These are phyloP conservation scores for Deuterostichococcus epilithicus DNA, from an alignment of 139 green algal genomes.

Conservation along the genomic window DNA sequence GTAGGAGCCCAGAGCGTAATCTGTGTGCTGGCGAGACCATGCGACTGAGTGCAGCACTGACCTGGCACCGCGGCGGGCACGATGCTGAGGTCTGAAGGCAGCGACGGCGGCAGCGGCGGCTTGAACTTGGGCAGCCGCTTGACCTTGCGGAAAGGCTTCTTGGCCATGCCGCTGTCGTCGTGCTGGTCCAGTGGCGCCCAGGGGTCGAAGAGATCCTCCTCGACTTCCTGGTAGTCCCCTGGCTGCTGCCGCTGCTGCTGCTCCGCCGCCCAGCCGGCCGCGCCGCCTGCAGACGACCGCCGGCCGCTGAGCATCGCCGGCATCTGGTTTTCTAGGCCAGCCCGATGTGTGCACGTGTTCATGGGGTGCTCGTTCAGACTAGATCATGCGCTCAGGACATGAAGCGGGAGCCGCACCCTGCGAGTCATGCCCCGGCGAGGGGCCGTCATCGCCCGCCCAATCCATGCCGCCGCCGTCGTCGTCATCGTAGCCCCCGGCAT, in stretches of 20 bases:
- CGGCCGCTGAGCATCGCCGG: too few relatives aligned
- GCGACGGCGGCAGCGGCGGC: background rate
- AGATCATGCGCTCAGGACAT: too few relatives aligned
- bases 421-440: background rate
- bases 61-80: background rate
- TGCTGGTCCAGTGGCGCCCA: constrained; percentile 69
- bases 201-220: constrained; percentile 55
- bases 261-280: background rate
- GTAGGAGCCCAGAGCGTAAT: too few relatives aligned
- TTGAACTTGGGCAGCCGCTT: background rate
- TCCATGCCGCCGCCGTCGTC: constrained; percentile 18
- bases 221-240: constrained; percentile 12
- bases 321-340: too few relatives aligned
- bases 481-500: constrained; percentile 4
- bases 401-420: too few relatives aligned
- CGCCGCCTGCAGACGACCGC: too few relatives aligned
- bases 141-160: constrained; percentile 49
- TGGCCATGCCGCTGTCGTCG: constrained; percentile 29
- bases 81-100: background rate
- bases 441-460: background rate
- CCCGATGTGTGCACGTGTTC: too few relatives aligned
- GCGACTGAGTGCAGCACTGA: background rate
- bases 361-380: too few relatives aligned
- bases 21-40: background rate
- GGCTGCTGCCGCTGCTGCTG: constrained; percentile 6